Percentiles rank a stretch among this genome's conserved stretches.
Conservation (phyloP, 2,329 filamentous ascomycete species). For the Paecilomyces sp. region DNA sequence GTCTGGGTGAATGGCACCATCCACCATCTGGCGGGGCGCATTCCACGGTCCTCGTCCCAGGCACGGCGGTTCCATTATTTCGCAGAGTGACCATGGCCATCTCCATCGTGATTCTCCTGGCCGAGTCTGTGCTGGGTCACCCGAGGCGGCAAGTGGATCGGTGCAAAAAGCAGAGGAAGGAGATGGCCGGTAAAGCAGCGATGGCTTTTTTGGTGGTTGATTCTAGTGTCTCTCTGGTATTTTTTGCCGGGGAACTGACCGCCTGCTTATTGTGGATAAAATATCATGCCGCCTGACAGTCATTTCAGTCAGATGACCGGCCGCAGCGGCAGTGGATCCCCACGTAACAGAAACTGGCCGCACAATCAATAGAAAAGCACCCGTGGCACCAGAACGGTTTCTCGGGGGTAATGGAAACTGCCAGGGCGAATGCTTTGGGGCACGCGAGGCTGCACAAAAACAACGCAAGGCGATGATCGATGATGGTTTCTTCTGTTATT, state of each 20-base stretch:
- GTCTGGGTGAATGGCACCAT: neutral
- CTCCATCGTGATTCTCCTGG: neutral
- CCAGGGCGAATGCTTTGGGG: neutral
- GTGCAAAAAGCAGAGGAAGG: neutral
- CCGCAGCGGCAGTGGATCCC: slow-evolving; percentile 10
- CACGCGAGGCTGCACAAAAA: neutral
- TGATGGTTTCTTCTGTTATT: too few species aligned
- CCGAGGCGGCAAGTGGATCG: slow-evolving; percentile 1
- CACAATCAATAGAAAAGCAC: slow-evolving; percentile 18
- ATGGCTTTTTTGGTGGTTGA: neutral
- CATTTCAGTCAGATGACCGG: slow-evolving; percentile 25
- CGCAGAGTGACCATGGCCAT: too few species aligned
- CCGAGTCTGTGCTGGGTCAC: neutral
- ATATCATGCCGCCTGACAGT: neutral
- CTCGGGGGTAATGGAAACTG: slow-evolving; percentile 25
- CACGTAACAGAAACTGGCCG: slow-evolving; percentile 32
- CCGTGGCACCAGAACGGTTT: slow-evolving; percentile 13
- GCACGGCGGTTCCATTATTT: too few species aligned
- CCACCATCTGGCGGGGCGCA: neutral
- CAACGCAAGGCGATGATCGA: neutral
- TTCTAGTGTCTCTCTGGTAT: too few species aligned
- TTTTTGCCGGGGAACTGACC: neutral
- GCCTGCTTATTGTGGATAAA: neutral
- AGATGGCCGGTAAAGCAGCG: neutral
- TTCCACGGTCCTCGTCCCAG: too few species aligned